These are phyloP conservation scores for Plantago lanceolata DNA, from an alignment of 305 asterid species.

Conservation along the genomic window DNA sequence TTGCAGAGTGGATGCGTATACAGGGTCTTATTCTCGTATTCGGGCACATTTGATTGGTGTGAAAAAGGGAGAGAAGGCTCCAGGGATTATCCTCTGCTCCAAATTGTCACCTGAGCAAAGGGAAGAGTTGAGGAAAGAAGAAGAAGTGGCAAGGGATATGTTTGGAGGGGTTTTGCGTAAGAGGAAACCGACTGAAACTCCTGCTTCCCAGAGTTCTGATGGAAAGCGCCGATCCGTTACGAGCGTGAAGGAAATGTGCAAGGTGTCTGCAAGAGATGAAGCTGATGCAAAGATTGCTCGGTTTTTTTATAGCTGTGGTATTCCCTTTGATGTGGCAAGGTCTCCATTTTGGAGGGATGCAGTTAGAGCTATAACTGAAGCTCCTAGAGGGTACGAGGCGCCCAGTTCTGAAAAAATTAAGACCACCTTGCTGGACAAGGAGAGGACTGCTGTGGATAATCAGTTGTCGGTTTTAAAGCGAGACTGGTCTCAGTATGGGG, in stretches of 20 bases:
- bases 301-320: conserved; percentile 12
- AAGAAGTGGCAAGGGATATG: no score
- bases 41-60: conserved; percentile 10
- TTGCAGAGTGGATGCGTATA: conserved; percentile 9
- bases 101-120: no score
- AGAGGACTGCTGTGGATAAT: conserved; percentile 7
- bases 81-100: not conserved
- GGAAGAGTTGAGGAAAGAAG: no score
- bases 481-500: conserved; percentile 17
- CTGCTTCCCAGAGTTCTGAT: not conserved
- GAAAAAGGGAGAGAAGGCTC: conserved; percentile 8
- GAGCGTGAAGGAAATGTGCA: conserved; percentile 1
- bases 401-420: conserved; percentile 12
- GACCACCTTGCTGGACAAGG: conserved; percentile 12
- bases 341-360: conserved; percentile 11
- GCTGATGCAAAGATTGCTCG: conserved; percentile 1
- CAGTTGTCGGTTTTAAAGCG: not conserved
- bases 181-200: not conserved
- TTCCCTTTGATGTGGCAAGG: conserved; percentile 9
- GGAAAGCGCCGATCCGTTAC: not conserved
- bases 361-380: conserved; percentile 13
- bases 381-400: conserved; percentile 13
- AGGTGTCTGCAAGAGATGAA: conserved; percentile 5
- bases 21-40: conserved; percentile 1
- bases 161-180: not conserved